Evolutionary conservation across 768 basidiomycete genomes (phyloP).

Genomic region (Suillus placidus): DNA sequence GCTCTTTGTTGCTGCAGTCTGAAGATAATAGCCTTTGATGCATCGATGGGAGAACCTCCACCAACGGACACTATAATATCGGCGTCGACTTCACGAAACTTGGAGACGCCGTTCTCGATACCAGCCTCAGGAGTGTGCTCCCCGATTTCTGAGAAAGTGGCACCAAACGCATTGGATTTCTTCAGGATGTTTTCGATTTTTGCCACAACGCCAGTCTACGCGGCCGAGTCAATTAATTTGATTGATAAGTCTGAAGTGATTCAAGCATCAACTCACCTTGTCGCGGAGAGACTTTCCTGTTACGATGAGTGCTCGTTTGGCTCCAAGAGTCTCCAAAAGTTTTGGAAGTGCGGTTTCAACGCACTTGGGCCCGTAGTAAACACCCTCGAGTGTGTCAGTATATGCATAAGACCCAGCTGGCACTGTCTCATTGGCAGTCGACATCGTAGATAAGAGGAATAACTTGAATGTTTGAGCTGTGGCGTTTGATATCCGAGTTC

Average conservation of each 20-base stretch:
- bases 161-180: conserved; percentile 59
- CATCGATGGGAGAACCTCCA: conserved; percentile 82
- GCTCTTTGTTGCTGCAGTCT: conserved; percentile 43
- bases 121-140: conserved; percentile 72
- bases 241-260: background rate
- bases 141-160: conserved; percentile 73
- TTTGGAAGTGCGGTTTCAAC: conserved; percentile 63
- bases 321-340: conserved; percentile 54
- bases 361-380: conserved; percentile 76
- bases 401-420: conserved; percentile 63
- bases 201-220: conserved; percentile 29
- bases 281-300: conserved; percentile 70
- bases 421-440: conserved; percentile 15
- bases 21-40: conserved; percentile 72
- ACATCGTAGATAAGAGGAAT: background rate
- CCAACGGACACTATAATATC: conserved; percentile 76
- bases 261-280: conserved; percentile 47
- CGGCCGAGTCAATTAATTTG: conserved; percentile 15
- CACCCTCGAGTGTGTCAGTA: conserved; percentile 65
- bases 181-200: conserved; percentile 48
- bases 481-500: background rate
- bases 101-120: conserved; percentile 57
- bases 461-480: background rate
- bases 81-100: conserved; percentile 57
- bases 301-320: conserved; percentile 67